Conservation (phyloP, 768 basidiomycete species). For the Hericium rajendrae region DNA sequence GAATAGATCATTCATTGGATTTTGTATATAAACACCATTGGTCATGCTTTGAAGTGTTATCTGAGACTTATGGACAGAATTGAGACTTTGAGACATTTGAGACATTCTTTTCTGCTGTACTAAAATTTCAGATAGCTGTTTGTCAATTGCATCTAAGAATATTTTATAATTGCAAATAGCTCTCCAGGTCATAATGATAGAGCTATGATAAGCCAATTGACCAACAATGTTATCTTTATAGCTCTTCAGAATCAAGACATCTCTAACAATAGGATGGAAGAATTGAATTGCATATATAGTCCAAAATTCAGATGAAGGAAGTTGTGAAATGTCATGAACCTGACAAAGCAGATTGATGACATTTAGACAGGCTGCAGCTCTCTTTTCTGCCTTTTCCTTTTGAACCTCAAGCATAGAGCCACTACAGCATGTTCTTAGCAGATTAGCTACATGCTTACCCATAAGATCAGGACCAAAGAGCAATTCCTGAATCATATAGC, state of each 20-base stretch:
- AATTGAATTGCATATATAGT: background rate
- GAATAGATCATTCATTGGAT: background rate
- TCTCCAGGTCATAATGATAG: background rate
- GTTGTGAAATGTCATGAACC: background rate
- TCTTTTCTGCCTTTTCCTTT: background rate
- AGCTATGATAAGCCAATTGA: background rate
- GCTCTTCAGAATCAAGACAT: background rate
- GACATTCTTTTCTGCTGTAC: background rate
- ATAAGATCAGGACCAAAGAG: background rate
- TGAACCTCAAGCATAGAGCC: background rate
- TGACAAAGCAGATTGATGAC: background rate
- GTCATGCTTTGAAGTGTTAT: background rate
- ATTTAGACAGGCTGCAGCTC: background rate
- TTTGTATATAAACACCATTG: background rate
- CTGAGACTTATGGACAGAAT: background rate
- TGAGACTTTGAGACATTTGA: too few relatives aligned
- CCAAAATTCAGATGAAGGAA: background rate
- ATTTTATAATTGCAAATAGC: background rate
- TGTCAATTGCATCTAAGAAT: background rate
- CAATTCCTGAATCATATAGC: background rate
- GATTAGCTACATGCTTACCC: background rate
- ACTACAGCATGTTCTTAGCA: background rate
- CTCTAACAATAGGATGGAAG: background rate
- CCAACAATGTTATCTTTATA: background rate
- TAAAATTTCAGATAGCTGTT: background rate